Conservation (phyloP, 1,284 basidiomycete genomes). For the Heterobasidion occidentale region DNA sequence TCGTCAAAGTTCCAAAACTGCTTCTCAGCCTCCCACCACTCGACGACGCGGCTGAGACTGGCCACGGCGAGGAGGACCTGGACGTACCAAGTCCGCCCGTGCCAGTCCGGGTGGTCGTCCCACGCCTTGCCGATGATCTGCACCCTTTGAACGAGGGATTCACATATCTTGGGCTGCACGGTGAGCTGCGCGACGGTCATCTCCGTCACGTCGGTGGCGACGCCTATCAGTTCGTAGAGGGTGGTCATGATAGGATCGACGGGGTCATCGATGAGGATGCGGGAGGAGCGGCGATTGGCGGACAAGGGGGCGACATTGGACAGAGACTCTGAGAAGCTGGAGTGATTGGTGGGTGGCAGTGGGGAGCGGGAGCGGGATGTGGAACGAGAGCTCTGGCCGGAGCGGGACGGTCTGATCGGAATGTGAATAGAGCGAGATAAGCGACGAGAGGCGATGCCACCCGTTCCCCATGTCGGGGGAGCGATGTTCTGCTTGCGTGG, state of each 20-base stretch:
- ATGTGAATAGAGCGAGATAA: conserved; percentile 79
- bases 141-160: conserved; percentile 82
- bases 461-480: conserved; percentile 44
- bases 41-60: conserved; percentile 90
- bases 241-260: conserved; percentile 86
- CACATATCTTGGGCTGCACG: conserved; percentile 77
- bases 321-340: conserved; percentile 55
- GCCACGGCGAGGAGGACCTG: conserved; percentile 96
- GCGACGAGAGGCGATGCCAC: conserved; percentile 56
- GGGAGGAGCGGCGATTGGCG: conserved; percentile 62
- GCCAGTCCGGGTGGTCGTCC: conserved; percentile 98
- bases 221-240: conserved; percentile 87
- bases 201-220: conserved; percentile 93
- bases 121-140: conserved; percentile 90
- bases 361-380: conserved; percentile 95
- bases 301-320: conserved; percentile 23
- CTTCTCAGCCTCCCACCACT: conserved; percentile 99
- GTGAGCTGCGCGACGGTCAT: conserved; percentile 85
- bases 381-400: conserved; percentile 85
- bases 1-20: conserved; percentile 99
- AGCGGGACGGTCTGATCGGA: conserved; percentile 57
- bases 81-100: conserved; percentile 97
- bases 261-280: conserved; percentile 70
- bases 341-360: conserved; percentile 60
- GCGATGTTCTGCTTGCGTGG: conserved; percentile 52